These are phyloP conservation scores for Aspergillus saccharolyticus DNA, from an alignment of 495 filamentous ascomycete species.

Conservation along the genomic window DNA sequence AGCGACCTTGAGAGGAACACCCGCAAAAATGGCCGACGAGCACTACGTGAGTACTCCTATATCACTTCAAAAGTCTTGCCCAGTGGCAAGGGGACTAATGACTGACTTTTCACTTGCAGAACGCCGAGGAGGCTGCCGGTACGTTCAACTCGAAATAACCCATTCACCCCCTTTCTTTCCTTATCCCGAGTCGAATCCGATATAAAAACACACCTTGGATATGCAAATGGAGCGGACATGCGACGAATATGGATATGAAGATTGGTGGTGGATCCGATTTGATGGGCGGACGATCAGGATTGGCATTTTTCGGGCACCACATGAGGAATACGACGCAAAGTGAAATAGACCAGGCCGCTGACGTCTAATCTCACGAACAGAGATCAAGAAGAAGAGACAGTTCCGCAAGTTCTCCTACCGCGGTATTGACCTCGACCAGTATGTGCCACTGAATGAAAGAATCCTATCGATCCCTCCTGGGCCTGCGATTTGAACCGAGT, in stretches of 20 bases:
- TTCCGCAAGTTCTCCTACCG: slow-evolving; percentile 99
- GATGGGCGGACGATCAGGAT: not conserved
- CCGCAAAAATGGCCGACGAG: slow-evolving; percentile 84
- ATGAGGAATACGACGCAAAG: slow-evolving; percentile 6
- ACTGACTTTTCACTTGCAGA: slow-evolving; percentile 53
- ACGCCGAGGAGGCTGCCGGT: slow-evolving; percentile 93
- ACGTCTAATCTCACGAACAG: slow-evolving; percentile 42
- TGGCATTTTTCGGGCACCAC: slow-evolving; percentile 4
- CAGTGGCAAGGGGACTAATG: not conserved
- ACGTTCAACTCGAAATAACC: slow-evolving; percentile 35
- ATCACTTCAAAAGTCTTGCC: slow-evolving; percentile 2
- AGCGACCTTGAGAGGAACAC: slow-evolving; percentile 46
- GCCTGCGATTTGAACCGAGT: slow-evolving; percentile 57
- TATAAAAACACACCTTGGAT: slow-evolving; percentile 5
- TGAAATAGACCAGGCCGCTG: slow-evolving; percentile 31
- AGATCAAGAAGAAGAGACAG: slow-evolving; percentile 98
- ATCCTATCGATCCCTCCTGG: slow-evolving; percentile 28
- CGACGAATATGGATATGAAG: not conserved
- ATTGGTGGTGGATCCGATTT: not conserved
- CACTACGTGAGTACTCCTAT: slow-evolving; percentile 72
- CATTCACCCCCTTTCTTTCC: not conserved
- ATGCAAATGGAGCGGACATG: slow-evolving; percentile 11
- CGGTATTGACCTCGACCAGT: slow-evolving; percentile 98
- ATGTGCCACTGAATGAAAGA: slow-evolving; percentile 40
- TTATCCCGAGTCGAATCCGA: slow-evolving; percentile 5